Evolutionary conservation across 441 rosid genomes (phyloP), one percentile per base, ranked within the genome.

Genomic region (Sinapis alba): DNA sequence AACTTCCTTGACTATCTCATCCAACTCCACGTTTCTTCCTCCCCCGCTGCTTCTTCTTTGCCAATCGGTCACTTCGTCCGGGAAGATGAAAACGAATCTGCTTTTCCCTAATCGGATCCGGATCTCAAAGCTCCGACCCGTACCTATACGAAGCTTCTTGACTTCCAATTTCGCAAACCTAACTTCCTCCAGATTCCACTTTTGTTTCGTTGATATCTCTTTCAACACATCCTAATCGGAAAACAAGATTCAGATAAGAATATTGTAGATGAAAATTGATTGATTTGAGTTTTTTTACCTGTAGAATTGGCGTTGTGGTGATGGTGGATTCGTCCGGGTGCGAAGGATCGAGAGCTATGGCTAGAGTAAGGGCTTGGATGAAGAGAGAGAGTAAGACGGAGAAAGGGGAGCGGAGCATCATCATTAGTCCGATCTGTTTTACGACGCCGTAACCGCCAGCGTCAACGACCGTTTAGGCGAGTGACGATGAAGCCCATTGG

Each of bases 71-170:
- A 84, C 81, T 54, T 87, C 89, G 53, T 89, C 87, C 1, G 93
- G 85, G 72, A 84, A 84, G 62, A 79, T 63, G 70, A 88, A 85
- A 68, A 82, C 78, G 65, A 87, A 56, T 63, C 79, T 59, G 54
- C 57, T 79, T 76, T 85, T 86, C 8, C 90, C 92, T 5, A 85
- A 80, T 67, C 87, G 90, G 89, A 89, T 80, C 81, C 86, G 87
- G 71, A 90, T 84, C 80, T 87, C 92, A 24, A 79, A 83, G 62
- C 82, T 84, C 76, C 71, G 89, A 56, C 85, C 81, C 4, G 19
- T 24, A 65, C 91, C 92, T 36, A 81, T 54, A 68, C 92, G 85
- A 70, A 84, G 62, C 72, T 78, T 87, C 62, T 67, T 72, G 34
- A 85, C 75, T 47, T 81, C 88, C 71, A 86, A 30, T 62, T 78